Evolutionary conservation across 257 asterid genomes (phyloP).

Genomic region (Solanum paucissectum): DNA sequence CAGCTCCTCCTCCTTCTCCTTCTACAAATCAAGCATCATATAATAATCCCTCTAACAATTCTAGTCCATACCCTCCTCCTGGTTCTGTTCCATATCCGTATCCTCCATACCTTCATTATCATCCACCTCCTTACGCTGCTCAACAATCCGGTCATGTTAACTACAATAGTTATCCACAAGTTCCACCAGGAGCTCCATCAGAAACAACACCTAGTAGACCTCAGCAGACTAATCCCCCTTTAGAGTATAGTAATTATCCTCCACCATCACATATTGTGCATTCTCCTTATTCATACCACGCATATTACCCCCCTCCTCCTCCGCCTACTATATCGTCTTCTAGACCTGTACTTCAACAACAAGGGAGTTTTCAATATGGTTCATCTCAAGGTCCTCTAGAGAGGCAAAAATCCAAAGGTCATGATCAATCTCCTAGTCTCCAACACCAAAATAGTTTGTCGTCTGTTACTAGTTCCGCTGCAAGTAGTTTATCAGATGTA

Average conservation of each 20-base stretch:
- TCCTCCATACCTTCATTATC: slow-evolving; percentile 39
- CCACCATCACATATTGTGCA: slow-evolving; percentile 29
- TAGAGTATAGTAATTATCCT: slow-evolving; percentile 17
- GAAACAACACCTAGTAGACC: not conserved
- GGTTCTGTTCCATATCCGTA: slow-evolving; percentile 25
- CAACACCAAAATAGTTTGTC: slow-evolving; percentile 30
- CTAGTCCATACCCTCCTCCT: slow-evolving; percentile 19
- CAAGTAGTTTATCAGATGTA: not conserved
- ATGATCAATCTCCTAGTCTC: slow-evolving; percentile 14
- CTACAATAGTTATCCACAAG: slow-evolving; percentile 19
- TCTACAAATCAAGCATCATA: slow-evolving; percentile 17
- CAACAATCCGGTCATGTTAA: slow-evolving; percentile 22
- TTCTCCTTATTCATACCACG: slow-evolving; percentile 33
- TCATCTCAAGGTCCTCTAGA: slow-evolving; percentile 27
- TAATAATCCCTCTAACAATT: slow-evolving; percentile 19
- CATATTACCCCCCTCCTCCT: slow-evolving; percentile 32
- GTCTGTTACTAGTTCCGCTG: not conserved
- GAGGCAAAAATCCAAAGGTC: slow-evolving; percentile 25
- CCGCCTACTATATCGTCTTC: slow-evolving; percentile 8
- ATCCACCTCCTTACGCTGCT: slow-evolving; percentile 33
- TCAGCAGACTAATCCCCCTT: not conserved
- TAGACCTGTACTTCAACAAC: slow-evolving; percentile 21
- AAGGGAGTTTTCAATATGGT: slow-evolving; percentile 35
- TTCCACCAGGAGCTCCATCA: slow-evolving; percentile 11
- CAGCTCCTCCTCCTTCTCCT: slow-evolving; percentile 23